phyloP scores from a whole-genome alignment of 1,284 basidiomycete genomes.

The Takashimella tepidaria region DNA sequence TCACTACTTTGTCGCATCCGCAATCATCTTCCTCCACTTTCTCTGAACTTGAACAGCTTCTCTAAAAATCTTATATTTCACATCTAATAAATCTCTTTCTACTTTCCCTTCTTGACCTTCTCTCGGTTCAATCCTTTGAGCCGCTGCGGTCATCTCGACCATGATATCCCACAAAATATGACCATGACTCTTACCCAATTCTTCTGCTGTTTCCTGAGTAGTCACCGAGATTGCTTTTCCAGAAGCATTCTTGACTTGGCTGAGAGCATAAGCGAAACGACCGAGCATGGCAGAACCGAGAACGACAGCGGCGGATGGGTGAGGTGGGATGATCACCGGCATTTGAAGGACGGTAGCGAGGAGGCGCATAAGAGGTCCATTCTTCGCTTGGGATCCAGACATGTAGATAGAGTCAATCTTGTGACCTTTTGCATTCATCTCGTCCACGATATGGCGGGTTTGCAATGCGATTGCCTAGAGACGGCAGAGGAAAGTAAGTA shows the following conservation, averaged over 20 bases:
- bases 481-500: no score
- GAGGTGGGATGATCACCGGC: conserved; percentile 76
- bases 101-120: conserved; percentile 49
- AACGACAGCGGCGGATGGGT: conserved; percentile 77
- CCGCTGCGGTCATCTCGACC: conserved; percentile 91
- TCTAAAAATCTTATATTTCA: conserved; percentile 90
- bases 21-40: conserved; percentile 48
- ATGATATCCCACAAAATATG: conserved; percentile 85
- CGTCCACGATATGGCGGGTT: conserved; percentile 88
- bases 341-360: conserved; percentile 80
- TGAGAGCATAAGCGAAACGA: conserved; percentile 70
- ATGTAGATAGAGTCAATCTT: conserved; percentile 82
- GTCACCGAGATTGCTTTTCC: conserved; percentile 45
- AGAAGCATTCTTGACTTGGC: conserved; percentile 18
- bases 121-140: conserved; percentile 65
- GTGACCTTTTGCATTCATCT: conserved; percentile 84
- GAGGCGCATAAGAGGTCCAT: conserved; percentile 73
- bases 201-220: conserved; percentile 47
- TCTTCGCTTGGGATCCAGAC: conserved; percentile 82
- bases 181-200: conserved; percentile 56
- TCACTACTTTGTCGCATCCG: conserved; percentile 22
- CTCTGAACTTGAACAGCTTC: conserved; percentile 84
- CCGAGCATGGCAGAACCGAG: conserved; percentile 91
- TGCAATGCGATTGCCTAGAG: conserved; percentile 78
- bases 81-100: conserved; percentile 71